Evolutionary conservation across 1,284 basidiomycete genomes (phyloP), one percentile per base, ranked within the genome.

Genomic region (Sanguinoderma infundibulare): DNA sequence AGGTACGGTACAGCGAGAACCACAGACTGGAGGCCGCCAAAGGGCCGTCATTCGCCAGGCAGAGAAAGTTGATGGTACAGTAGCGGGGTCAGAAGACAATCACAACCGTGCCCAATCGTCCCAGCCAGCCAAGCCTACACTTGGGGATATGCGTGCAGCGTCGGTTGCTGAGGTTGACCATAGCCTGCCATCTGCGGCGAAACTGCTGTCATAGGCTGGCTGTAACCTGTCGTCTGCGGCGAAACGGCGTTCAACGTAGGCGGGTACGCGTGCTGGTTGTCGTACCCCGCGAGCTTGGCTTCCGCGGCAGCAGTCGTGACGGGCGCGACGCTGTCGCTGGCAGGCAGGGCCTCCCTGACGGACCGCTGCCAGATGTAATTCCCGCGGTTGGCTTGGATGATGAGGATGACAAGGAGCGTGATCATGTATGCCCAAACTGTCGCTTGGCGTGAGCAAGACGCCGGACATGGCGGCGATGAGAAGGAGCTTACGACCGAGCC

Each of bases 331-430:
- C n/a, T 38, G 30, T 26, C 44, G n/a, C 28, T 36, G 17, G 30
- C 51, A 57, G 60, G 55, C 51, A 53, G 36, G 8, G 60, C 52
- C 59, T 63, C 59, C 59, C 61, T 65, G 46, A 67, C 59, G 42
- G 63, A 63, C 10, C 36, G 47, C 55, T 44, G 59, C 61, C 61
- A 67, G 51, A 65, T 55, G 57, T 65, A 61, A 54, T 64, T 57
- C 8, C 66, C 66, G 49, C 66, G 66, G 30, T 53, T 36, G n/a
- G 63, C 63, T 46, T 63, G 61, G 40, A 67, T 57, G 57, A 67
- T 62, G 40, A 64, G 59, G 22, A 65, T 28, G 28, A 60, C 44
- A 49, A 67, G 63, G 30, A 67, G 61, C 30, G 59, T 53, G 51
- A 39, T 49, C 35, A 57, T 46, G 47, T 67, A 67, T 0, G 46